These are phyloP conservation scores for Biancaea sappan DNA, from an alignment of 306 rosid species.

Conservation along the genomic window DNA sequence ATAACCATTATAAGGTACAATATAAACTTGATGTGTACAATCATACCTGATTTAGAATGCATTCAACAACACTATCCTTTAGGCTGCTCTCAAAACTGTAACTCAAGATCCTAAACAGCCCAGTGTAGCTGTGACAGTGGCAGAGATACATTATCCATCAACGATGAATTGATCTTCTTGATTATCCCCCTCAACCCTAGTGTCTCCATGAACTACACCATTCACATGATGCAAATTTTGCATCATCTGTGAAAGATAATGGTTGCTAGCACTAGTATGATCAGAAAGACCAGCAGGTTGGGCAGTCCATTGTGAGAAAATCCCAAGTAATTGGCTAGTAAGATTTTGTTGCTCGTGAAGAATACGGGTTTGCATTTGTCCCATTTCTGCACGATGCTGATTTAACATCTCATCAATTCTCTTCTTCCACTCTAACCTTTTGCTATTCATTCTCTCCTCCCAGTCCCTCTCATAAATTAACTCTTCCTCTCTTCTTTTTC, in stretches of 20 bases:
- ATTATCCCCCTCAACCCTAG: constrained; percentile 92
- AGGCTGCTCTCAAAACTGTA: constrained; percentile 34
- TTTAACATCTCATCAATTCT: constrained; percentile 77
- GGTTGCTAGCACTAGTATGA: constrained; percentile 86
- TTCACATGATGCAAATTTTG: constrained; percentile 94
- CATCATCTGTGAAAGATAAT: constrained; percentile 94
- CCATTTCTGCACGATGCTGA: constrained; percentile 87
- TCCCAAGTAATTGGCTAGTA: constrained; percentile 75
- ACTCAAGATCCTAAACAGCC: constrained; percentile 36
- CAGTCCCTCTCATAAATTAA: constrained; percentile 66
- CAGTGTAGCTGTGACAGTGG: constrained; percentile 32
- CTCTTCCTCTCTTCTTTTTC: constrained; percentile 81
- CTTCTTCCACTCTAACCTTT: constrained; percentile 82
- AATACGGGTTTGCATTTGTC: constrained; percentile 83
- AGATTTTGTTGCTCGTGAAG: constrained; percentile 90
- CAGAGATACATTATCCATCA: constrained; percentile 56
- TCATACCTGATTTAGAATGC: constrained; percentile 47
- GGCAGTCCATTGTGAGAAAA: constrained; percentile 90
- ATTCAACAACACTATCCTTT: constrained; percentile 53
- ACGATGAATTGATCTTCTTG: constrained; percentile 95
- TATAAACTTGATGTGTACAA: constrained; percentile 50
- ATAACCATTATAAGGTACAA: constrained; percentile 30
- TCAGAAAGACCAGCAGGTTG: constrained; percentile 85
- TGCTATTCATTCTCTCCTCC: constrained; percentile 82
- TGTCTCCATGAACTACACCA: constrained; percentile 75